Percentiles rank a stretch among this genome's conserved stretches.
Conservation (phyloP, 805 yeast genomes). For the Danielozyma ontarioensis region DNA sequence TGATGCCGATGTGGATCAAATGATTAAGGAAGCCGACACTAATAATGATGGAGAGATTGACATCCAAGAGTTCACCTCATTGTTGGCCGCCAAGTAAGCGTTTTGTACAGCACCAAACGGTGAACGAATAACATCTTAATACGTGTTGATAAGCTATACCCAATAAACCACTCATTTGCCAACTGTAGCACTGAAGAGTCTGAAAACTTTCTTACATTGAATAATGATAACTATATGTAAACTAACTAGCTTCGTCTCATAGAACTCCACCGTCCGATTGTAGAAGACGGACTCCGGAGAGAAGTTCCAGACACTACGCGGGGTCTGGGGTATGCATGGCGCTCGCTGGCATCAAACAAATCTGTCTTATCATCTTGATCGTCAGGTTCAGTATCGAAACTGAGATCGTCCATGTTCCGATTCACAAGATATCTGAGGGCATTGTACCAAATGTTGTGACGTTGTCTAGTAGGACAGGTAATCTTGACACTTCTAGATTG, state of each 20-base stretch:
- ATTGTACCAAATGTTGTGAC: conserved; percentile 90
- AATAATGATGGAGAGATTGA: conserved; percentile 97
- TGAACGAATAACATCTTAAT: neutral
- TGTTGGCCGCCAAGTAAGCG: conserved; percentile 65
- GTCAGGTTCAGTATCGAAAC: conserved; percentile 37
- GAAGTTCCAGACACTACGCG: conserved; percentile 10
- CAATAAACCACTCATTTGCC: neutral
- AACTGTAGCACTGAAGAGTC: neutral
- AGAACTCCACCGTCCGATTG: conserved; percentile 14
- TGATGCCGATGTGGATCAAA: conserved; percentile 95
- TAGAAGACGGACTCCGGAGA: conserved; percentile 7
- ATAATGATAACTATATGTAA: neutral
- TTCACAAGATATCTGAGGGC: conserved; percentile 73
- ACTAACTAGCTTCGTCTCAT: conserved; percentile 8
- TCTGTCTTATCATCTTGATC: conserved; percentile 11
- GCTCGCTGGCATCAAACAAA: conserved; percentile 8
- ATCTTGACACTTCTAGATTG: conserved; percentile 62
- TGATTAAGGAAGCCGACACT: conserved; percentile 93
- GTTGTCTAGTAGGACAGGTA: conserved; percentile 81
- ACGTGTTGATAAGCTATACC: neutral
- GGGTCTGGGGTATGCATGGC: conserved; percentile 12
- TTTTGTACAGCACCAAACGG: neutral
- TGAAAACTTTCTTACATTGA: conserved; percentile 1
- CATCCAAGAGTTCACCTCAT: conserved; percentile 92
- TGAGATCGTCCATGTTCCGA: conserved; percentile 55